phyloP scores from a whole-genome alignment of 2,329 filamentous ascomycete genomes.

The Camillea tinctor region DNA sequence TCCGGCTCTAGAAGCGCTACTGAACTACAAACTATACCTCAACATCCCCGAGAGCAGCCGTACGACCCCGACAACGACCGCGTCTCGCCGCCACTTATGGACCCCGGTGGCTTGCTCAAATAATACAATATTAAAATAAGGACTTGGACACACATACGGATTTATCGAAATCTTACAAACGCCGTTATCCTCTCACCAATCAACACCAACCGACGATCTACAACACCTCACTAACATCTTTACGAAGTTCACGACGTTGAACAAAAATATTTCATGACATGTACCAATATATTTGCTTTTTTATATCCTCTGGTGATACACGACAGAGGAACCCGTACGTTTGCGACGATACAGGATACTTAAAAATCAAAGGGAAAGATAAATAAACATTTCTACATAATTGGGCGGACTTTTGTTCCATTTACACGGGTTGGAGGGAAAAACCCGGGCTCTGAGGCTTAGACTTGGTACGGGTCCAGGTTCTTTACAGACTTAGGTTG shows the following conservation, averaged over 20 bases:
- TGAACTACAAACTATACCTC: conserved; percentile 47
- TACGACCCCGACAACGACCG: conserved; percentile 32
- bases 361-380: conserved; percentile 3
- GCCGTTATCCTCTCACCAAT: neutral
- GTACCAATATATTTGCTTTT: conserved; percentile 16
- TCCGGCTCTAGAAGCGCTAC: conserved; percentile 37
- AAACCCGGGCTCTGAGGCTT: neutral
- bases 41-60: conserved; percentile 37
- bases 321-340: conserved; percentile 5
- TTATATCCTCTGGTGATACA: conserved; percentile 10
- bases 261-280: conserved; percentile 18
- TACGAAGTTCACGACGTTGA: conserved; percentile 26
- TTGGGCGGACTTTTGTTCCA: conserved; percentile 6
- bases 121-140: conserved; percentile 3
- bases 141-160: neutral
- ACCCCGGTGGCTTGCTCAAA: conserved; percentile 41
- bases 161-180: conserved; percentile 2
- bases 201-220: neutral
- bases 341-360: conserved; percentile 5
- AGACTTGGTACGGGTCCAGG: neutral
- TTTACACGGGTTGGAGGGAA: neutral
- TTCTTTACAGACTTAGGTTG: neutral
- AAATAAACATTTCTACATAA: conserved; percentile 5
- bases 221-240: conserved; percentile 8
- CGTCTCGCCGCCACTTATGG: conserved; percentile 36